Conservation (phyloP, 1,284 basidiomycete species). For the Heliocybe sulcata region DNA sequence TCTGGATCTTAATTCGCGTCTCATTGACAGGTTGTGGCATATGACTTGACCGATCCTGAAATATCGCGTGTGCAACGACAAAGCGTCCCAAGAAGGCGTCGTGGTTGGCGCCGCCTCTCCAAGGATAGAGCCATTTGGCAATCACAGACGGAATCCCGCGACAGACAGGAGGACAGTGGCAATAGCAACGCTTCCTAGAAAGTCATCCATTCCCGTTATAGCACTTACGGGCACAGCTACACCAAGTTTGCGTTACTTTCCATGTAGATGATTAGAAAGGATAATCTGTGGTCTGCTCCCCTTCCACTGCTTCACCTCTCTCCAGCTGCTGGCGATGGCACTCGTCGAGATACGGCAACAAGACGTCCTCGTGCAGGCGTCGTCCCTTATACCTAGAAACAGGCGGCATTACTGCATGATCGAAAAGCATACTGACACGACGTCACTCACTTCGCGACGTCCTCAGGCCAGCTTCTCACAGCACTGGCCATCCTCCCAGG, state of each 20-base stretch:
- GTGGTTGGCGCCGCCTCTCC: no score
- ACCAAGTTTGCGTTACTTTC: neutral
- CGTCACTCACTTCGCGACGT: conserved; percentile 1
- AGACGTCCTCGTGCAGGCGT: conserved; percentile 33
- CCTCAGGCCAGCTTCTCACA: conserved; percentile 27
- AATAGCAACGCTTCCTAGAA: no score
- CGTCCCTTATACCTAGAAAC: conserved; percentile 48
- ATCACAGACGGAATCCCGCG: no score
- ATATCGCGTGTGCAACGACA: no score
- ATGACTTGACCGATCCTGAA: no score
- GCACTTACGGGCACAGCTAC: neutral
- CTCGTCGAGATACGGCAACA: conserved; percentile 43
- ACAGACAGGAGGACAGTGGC: no score
- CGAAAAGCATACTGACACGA: neutral
- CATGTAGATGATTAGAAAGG: neutral
- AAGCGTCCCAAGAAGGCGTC: no score
- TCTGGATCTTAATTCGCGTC: no score
- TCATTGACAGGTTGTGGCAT: no score
- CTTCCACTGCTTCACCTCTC: conserved; percentile 15
- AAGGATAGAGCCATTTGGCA: no score
- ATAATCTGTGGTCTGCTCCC: conserved; percentile 3
- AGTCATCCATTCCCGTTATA: neutral
- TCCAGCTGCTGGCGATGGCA: conserved; percentile 31
- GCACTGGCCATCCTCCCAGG: conserved; percentile 63
- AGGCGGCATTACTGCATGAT: neutral